Conservation (phyloP, 306 rosid genomes). For the Carpinus fangiana region DNA sequence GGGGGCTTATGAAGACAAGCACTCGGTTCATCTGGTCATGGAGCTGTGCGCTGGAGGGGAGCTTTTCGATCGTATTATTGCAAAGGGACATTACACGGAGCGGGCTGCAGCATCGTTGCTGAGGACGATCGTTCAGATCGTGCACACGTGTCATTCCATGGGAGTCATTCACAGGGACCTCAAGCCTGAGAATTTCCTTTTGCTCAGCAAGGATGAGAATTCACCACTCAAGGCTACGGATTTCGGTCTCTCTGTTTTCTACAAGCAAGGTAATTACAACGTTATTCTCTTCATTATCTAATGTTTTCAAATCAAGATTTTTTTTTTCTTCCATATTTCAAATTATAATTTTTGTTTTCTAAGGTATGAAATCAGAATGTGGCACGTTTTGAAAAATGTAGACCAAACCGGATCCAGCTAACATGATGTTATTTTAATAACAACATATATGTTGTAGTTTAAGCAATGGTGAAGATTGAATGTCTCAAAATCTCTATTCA, state of each 20-base stretch:
- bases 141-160: constrained; percentile 92
- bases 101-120: constrained; percentile 85
- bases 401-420: too few species aligned
- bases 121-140: constrained; percentile 85
- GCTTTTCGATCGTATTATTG: constrained; percentile 87
- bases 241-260: constrained; percentile 91
- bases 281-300: too few species aligned
- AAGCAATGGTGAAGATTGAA: too few species aligned
- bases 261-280: constrained; percentile 74
- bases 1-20: constrained; percentile 91
- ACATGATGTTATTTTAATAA: too few species aligned
- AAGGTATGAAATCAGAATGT: too few species aligned
- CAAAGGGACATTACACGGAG: constrained; percentile 93
- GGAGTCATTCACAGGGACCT: constrained; percentile 97
- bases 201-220: constrained; percentile 69
- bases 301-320: too few species aligned
- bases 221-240: constrained; percentile 95
- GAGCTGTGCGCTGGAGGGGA: constrained; percentile 96
- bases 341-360: not conserved
- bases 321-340: not conserved
- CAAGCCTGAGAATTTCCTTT: constrained; percentile 97
- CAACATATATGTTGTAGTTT: too few species aligned
- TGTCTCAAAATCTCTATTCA: too few species aligned
- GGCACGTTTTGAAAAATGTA: too few species aligned
- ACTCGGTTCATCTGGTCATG: constrained; percentile 87